Base-by-base conservation (phyloP, 2,329 filamentous ascomycete genomes). In the Ophiosphaerella korrae region DNA sequence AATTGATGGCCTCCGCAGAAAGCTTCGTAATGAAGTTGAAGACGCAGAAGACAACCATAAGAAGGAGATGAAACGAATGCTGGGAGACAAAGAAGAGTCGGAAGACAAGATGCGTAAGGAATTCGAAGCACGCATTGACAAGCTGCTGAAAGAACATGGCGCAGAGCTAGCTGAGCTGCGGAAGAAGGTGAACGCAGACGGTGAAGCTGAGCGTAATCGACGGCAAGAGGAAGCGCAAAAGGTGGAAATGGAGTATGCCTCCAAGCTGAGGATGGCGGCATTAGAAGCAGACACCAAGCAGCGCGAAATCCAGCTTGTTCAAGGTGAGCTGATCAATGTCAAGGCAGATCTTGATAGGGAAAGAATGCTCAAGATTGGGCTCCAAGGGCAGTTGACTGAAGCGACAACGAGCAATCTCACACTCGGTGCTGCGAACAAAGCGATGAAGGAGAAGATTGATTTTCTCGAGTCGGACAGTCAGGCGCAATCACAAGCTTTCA, bases 391-490 rank as follows among this genome's bases (percentile, higher is more conserved):
- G 38, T 68, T 80, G 16, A 68, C 74, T 2, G 72, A 78, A 52
- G 69, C 67, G 5, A 67, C 67, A 53, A 60, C 73, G 52, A 63
- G 77, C 74, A 70, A 67, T 26, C 57, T 74, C 26, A 83, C 84
- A 0, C 78, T 96, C 9, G 90, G 96, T 60, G 87, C 85, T 32
- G 86, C 88, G 21, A 86, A 89, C 57, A 86, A 87, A 56, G 88
- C 88, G 3, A 82, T 96, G 57, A 85, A 87, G 60, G 89, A 90
- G 2, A 89, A 93, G 62, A 89, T 96, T 50, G 87, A 92, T 58
- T 96, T 95, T 68, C 83, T 97, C 14, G 91, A 97, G 71, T 94
- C 90, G 0, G 91, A 92, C 65, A 92, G 86, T 72, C 90, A 96
- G 73, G 89, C 91, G 12, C 92, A 97, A 64, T 94, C 92, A 1